A percentile compares a stretch with the other conserved stretches of the same genome.
phyloP scores from a whole-genome alignment of 352 stramenopile genomes.

The Blastocystis hominis region DNA sequence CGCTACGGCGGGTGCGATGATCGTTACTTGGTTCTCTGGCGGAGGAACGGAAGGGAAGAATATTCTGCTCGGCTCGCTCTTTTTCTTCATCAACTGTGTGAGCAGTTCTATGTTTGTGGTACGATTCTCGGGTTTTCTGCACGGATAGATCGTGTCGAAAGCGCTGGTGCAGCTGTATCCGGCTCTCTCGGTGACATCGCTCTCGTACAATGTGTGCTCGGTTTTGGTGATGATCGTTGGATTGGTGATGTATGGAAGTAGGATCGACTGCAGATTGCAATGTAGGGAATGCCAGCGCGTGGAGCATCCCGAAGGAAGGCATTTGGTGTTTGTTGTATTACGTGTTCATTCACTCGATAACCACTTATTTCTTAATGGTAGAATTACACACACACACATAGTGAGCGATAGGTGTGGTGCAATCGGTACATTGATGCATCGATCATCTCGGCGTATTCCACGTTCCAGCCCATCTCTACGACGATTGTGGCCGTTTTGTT shows the following conservation, averaged over 20 bases:
- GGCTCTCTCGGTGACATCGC: background rate
- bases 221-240: constrained; percentile 29
- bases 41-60: background rate
- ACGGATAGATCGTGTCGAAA: constrained; percentile 30
- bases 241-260: background rate
- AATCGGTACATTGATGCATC: constrained; percentile 48
- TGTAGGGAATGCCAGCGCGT: background rate
- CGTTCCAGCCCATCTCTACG: constrained; percentile 39
- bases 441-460: constrained; percentile 42
- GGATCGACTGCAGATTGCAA: background rate
- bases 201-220: constrained; percentile 15
- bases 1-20: background rate
- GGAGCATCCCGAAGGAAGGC: background rate
- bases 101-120: constrained; percentile 45
- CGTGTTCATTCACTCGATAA: constrained; percentile 34
- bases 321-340: constrained; percentile 40
- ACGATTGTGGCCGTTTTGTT: constrained; percentile 9
- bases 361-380: constrained; percentile 43
- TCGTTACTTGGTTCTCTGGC: constrained; percentile 17
- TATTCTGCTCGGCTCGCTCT: constrained; percentile 29
- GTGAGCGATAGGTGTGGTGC: background rate
- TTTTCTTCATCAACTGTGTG: constrained; percentile 45
- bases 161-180: constrained; percentile 20
- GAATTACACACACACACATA: background rate
- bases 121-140: too few relatives aligned